Evolutionary conservation across 1,139 yeast species (phyloP).

Genomic region (Komagataea norvegica): DNA sequence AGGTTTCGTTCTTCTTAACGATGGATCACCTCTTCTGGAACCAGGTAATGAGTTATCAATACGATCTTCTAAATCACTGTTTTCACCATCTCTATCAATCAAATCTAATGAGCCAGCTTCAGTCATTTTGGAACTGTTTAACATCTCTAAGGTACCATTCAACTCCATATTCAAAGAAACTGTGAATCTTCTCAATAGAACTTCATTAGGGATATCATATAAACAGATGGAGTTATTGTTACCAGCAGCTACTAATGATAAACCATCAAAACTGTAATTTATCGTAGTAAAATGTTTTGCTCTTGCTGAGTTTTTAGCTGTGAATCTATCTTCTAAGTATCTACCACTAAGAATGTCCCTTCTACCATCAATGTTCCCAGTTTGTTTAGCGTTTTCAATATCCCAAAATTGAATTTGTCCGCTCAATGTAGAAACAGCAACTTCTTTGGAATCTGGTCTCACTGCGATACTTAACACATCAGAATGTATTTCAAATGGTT

Average conservation of each 20-base stretch:
- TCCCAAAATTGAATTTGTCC: constrained; percentile 87
- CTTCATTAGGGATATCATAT: constrained; percentile 86
- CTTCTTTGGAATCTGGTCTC: constrained; percentile 88
- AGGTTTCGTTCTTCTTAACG: constrained; percentile 71
- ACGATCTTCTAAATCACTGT: constrained; percentile 81
- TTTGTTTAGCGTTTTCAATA: constrained; percentile 74
- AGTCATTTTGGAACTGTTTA: constrained; percentile 79
- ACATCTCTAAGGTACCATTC: constrained; percentile 78
- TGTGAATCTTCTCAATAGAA: constrained; percentile 70
- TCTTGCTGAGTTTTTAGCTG: constrained; percentile 75
- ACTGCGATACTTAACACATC: constrained; percentile 83
- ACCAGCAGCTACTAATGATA: constrained; percentile 86
- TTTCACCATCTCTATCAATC: constrained; percentile 81
- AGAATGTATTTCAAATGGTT: constrained; percentile 79
- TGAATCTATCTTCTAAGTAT: constrained; percentile 73
- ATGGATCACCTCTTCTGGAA: constrained; percentile 81
- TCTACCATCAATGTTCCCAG: constrained; percentile 79
- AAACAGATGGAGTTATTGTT: constrained; percentile 86
- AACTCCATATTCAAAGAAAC: constrained; percentile 87
- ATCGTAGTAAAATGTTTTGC: constrained; percentile 80
- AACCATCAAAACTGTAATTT: constrained; percentile 86
- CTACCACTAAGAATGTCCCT: constrained; percentile 88
- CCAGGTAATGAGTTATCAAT: constrained; percentile 81
- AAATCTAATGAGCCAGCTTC: constrained; percentile 85
- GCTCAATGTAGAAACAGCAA: constrained; percentile 84